These are phyloP conservation scores for Pterulicium gracile DNA, from an alignment of 1,284 basidiomycete genomes.

Conservation along the genomic window DNA sequence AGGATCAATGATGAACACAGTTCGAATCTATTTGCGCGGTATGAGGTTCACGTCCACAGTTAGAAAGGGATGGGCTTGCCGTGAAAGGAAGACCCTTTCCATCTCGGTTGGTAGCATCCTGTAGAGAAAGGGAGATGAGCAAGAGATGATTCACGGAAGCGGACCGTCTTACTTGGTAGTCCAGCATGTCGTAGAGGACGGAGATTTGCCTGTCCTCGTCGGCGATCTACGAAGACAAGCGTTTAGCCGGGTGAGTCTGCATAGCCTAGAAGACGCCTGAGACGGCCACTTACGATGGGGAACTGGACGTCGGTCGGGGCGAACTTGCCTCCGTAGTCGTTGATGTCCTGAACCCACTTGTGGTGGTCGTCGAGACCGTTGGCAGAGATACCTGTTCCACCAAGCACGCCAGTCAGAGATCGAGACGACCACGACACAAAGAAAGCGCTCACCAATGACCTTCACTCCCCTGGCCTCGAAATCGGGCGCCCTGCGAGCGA, in stretches of 20 bases:
- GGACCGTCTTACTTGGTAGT: slow-evolving; percentile 46
- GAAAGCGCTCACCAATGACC: slow-evolving; percentile 48
- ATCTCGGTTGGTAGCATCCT: slow-evolving; percentile 88
- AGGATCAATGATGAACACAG: slow-evolving; percentile 91
- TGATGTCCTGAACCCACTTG: slow-evolving; percentile 89
- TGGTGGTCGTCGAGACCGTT: slow-evolving; percentile 83
- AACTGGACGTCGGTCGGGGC: slow-evolving; percentile 72
- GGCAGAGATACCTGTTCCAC: slow-evolving; percentile 61
- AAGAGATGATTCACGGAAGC: not conserved
- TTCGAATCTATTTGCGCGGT: slow-evolving; percentile 63
- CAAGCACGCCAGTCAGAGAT: not conserved
- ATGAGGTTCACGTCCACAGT: slow-evolving; percentile 8
- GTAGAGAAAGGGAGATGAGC: not conserved
- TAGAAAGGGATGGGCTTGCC: slow-evolving; percentile 24
- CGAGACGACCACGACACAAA: not conserved
- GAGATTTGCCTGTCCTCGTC: slow-evolving; percentile 85
- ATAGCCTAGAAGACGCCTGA: too few relatives aligned
- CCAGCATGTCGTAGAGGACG: slow-evolving; percentile 89
- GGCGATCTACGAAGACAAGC: slow-evolving; percentile 56
- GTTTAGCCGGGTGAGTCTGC: not conserved
- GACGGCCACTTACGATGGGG: slow-evolving; percentile 67
- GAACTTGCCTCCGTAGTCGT: slow-evolving; percentile 60
- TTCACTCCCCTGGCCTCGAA: slow-evolving; percentile 85
- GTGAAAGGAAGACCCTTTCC: slow-evolving; percentile 83
- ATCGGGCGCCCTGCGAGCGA: slow-evolving; percentile 78